Evolutionary conservation across 78 protist species (phyloP).

Genomic region (Mantamonas sphyraenae): DNA sequence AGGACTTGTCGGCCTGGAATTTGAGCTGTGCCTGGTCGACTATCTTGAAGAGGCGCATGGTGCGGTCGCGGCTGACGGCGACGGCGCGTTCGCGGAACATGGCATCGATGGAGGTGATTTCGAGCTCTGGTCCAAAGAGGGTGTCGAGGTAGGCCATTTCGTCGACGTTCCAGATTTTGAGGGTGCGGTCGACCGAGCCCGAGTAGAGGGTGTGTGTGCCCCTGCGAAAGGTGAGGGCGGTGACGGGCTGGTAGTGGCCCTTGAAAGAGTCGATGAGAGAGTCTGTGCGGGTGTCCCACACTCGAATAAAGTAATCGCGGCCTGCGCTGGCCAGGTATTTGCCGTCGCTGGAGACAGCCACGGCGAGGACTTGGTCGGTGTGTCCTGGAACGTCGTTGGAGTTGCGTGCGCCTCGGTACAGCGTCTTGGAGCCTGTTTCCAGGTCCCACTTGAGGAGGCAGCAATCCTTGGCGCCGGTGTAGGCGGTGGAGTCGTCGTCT

Average conservation of each 20-base stretch:
- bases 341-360: constrained; percentile 61
- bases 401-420: constrained; percentile 24
- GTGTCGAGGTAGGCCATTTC: constrained; percentile 74
- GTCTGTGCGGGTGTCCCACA: constrained; percentile 36
- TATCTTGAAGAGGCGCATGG: constrained; percentile 69
- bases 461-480: constrained; percentile 45
- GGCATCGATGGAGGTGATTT: constrained; percentile 48
- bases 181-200: constrained; percentile 62
- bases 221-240: constrained; percentile 54
- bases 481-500: constrained; percentile 36
- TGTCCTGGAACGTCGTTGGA: constrained; percentile 5
- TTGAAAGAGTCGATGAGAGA: constrained; percentile 24
- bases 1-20: constrained; percentile 36
- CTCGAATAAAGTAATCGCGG: constrained; percentile 31
- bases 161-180: constrained; percentile 67
- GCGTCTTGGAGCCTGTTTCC: constrained; percentile 19
- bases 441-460: constrained; percentile 27
- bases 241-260: constrained; percentile 42
- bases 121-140: constrained; percentile 63
- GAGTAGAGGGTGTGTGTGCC: constrained; percentile 52
- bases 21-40: constrained; percentile 70
- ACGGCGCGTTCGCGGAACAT: constrained; percentile 33
- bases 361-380: constrained; percentile 33
- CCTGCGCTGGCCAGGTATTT: constrained; percentile 60
- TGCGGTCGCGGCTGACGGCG: constrained; percentile 41